Evolutionary conservation across 2,329 filamentous ascomycete genomes (phyloP).

Genomic region (Penicillium digitatum): DNA sequence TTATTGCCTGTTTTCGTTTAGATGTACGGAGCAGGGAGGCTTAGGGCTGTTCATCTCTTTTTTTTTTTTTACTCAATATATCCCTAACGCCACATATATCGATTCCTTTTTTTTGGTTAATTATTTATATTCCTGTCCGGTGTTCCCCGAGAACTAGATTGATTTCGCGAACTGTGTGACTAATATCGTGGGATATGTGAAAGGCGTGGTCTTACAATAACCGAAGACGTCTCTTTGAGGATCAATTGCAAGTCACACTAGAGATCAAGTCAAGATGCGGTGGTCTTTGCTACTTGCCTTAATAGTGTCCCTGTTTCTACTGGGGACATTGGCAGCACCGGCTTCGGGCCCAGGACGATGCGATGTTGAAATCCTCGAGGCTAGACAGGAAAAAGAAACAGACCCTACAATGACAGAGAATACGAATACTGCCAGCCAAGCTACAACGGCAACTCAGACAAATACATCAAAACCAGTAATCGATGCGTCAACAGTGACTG

Average conservation of each 20-base stretch:
- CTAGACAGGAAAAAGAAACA: background rate
- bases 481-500: conserved; percentile 9
- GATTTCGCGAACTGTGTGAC: background rate
- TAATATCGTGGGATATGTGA: conserved; percentile 1
- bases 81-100: conserved; percentile 5
- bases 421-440: background rate
- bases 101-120: background rate
- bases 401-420: conserved; percentile 3
- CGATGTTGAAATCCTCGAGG: conserved; percentile 1
- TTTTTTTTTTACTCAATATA: conserved; percentile 5
- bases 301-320: conserved; percentile 11
- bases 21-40: conserved; percentile 18
- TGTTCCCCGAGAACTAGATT: background rate
- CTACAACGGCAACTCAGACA: conserved; percentile 9
- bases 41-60: conserved; percentile 8
- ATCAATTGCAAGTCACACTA: background rate
- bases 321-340: conserved; percentile 18
- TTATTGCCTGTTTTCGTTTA: conserved; percentile 4
- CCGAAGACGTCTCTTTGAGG: background rate
- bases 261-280: conserved; percentile 15
- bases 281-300: conserved; percentile 12
- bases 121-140: background rate
- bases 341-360: background rate
- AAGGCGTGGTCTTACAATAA: background rate
- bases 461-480: conserved; percentile 13